phyloP scores from a whole-genome alignment of 2,329 filamentous ascomycete genomes.

The Monosporascus sp. region DNA sequence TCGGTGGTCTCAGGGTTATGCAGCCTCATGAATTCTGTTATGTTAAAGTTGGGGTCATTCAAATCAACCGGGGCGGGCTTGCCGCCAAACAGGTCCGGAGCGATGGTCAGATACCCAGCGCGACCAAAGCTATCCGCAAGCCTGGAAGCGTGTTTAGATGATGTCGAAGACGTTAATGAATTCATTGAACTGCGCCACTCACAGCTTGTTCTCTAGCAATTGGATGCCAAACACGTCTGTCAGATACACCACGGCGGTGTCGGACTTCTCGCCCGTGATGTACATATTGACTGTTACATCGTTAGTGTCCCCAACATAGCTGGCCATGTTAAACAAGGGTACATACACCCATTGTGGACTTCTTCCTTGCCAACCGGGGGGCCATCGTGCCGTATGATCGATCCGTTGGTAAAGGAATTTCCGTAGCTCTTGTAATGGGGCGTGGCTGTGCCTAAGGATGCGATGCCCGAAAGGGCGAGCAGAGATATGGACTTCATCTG shows the following conservation, averaged over 20 bases:
- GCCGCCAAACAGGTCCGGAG: slow-evolving; percentile 30
- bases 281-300: slow-evolving; percentile 25
- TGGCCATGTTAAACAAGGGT: background rate
- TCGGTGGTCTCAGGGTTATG: slow-evolving; percentile 39
- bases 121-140: slow-evolving; percentile 32
- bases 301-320: slow-evolving; percentile 2
- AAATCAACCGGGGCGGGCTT: slow-evolving; percentile 26
- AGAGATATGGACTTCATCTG: slow-evolving; percentile 15
- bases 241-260: slow-evolving; percentile 26
- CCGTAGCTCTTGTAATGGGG: background rate
- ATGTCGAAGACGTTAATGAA: background rate
- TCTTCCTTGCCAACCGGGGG: slow-evolving; percentile 23
- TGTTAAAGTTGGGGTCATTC: slow-evolving; percentile 20
- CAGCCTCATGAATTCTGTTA: slow-evolving; percentile 23
- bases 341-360: slow-evolving; percentile 22
- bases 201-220: slow-evolving; percentile 25
- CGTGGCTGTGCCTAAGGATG: slow-evolving; percentile 4
- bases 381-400: slow-evolving; percentile 23
- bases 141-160: slow-evolving; percentile 5
- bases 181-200: background rate
- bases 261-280: slow-evolving; percentile 22
- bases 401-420: slow-evolving; percentile 18
- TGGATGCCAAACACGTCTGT: slow-evolving; percentile 30
- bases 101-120: slow-evolving; percentile 29
- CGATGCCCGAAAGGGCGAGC: slow-evolving; percentile 16